Base-by-base conservation (phyloP, 2,329 filamentous ascomycete genomes). In the Talaromyces sp. region DNA sequence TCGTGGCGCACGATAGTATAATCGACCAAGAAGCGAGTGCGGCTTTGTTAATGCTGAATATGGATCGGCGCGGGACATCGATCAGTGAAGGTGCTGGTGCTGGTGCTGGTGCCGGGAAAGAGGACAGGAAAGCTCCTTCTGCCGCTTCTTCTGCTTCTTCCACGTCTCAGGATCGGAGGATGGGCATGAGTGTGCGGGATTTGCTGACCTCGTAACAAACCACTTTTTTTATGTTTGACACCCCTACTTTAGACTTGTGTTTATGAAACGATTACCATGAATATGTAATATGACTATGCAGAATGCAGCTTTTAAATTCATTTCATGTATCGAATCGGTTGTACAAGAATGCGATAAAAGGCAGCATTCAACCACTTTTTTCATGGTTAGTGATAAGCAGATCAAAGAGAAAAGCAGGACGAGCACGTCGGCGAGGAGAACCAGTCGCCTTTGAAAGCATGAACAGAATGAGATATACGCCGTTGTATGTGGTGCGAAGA, bases 11-110 rank as follows among this genome's bases (percentile, higher is more conserved):
- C 7, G 77, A 80, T 6, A 79, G 81, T 6, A 81, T 83, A 62
- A 80, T 90, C 40, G 88, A 91, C 66, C 88, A 92, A 65, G 91
- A 95, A 73, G 93, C 92, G 1, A 95, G 92, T 7, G 88, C 91
- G 12, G 93, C 92, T 2, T 75, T 96, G 68, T 76, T 96, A 73
- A 96, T 96, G 92, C 80, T 97, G 64, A 96, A 93, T 67, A 86
- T 83, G 60, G 92, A 95, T 73, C 84, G 91, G 44, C 82, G 91
- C 39, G 82, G 81, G 40, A 79, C 77, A 4, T 55, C 59, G 9
- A 54, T 55, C 6, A 61, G 59, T 55, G 59, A 55, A 44, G 21
- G 14, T 12, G 31, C n/a, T n/a, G 48, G 44, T 9, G 25, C 3
- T 25, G 14, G 42, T 48, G 21, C n/a, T 39, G 14, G 37, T n/a